These are phyloP conservation scores for Nadsonia starkeyi-henricii DNA, from an alignment of 1,139 yeast genomes.

Conservation along the genomic window DNA sequence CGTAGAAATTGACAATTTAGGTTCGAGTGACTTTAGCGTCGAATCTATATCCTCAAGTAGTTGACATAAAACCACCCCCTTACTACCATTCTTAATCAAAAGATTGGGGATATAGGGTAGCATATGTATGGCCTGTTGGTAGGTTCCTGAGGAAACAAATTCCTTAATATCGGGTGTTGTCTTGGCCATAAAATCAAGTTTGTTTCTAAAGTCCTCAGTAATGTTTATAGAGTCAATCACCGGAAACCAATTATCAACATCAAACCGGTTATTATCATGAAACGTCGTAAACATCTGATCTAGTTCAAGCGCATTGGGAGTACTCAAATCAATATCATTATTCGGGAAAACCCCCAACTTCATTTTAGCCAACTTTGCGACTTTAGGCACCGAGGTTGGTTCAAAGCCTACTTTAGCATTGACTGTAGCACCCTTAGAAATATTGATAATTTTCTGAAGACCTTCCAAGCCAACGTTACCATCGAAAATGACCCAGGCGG, in stretches of 20 bases:
- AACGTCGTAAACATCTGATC: constrained; percentile 40
- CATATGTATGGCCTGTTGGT: constrained; percentile 57
- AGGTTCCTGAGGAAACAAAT: constrained; percentile 33
- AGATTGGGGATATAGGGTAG: constrained; percentile 63
- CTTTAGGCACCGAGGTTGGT: constrained; percentile 63
- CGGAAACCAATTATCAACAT: constrained; percentile 61
- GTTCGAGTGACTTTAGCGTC: constrained; percentile 2
- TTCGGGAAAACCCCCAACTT: constrained; percentile 24
- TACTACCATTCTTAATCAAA: constrained; percentile 49
- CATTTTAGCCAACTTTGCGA: constrained; percentile 23
- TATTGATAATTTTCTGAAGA: constrained; percentile 28
- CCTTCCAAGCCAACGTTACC: constrained; percentile 45
- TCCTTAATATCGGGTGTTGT: constrained; percentile 18
- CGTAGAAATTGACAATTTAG: constrained; percentile 1
- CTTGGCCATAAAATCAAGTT: constrained; percentile 23
- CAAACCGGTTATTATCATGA: constrained; percentile 37
- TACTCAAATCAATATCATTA: constrained; percentile 31
- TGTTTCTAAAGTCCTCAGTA: constrained; percentile 33
- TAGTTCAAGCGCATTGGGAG: constrained; percentile 61
- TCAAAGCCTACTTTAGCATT: constrained; percentile 39
- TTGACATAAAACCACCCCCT: constrained; percentile 46
- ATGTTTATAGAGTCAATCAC: constrained; percentile 48
- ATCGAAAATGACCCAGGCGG: constrained; percentile 43
- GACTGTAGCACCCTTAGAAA: constrained; percentile 10
- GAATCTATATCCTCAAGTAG: constrained; percentile 20